Percentiles rank a stretch among this genome's conserved stretches.
Evolutionary conservation across 2,329 filamentous ascomycete species (phyloP).

Genomic region (Ophiocordyceps camponoti-rufipedis): DNA sequence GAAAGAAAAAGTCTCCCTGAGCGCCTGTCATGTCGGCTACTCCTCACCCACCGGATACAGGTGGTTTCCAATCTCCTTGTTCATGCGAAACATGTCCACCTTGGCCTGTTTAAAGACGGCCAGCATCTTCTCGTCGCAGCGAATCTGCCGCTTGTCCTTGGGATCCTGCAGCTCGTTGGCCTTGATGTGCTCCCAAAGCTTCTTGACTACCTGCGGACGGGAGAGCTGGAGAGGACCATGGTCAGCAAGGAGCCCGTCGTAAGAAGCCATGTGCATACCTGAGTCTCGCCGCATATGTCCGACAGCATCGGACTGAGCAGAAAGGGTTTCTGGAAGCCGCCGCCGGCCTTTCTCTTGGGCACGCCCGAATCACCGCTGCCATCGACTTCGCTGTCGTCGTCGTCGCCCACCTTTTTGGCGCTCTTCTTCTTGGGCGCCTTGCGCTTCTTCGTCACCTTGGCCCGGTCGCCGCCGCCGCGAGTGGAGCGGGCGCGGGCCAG

Average conservation of each 20-base stretch:
- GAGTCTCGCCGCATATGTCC: conserved; percentile 50
- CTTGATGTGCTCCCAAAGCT: conserved; percentile 92
- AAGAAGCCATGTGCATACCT: conserved; percentile 27
- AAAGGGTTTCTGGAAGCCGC: conserved; percentile 84
- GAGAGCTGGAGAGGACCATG: conserved; percentile 42
- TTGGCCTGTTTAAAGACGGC: conserved; percentile 80
- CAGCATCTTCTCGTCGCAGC: conserved; percentile 80
- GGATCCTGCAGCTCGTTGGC: conserved; percentile 77
- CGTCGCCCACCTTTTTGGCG: conserved; percentile 52
- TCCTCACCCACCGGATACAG: conserved; percentile 70
- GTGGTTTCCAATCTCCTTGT: conserved; percentile 82
- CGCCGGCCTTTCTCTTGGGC: conserved; percentile 66
- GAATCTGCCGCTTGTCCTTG: conserved; percentile 76
- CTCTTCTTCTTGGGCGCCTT: conserved; percentile 54
- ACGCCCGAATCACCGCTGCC: conserved; percentile 37
- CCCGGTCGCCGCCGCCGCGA: conserved; percentile 49
- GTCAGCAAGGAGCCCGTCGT: too few species aligned
- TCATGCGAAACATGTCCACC: conserved; percentile 99
- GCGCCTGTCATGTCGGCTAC: conserved; percentile 6
- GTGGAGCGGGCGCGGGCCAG: conserved; percentile 50
- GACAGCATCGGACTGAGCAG: conserved; percentile 52
- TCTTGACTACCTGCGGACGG: conserved; percentile 88
- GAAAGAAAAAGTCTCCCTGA: conserved; percentile 1
- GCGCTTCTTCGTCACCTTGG: conserved; percentile 44
- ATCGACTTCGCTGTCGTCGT: conserved; percentile 64